Conservation (phyloP, 495 filamentous ascomycete genomes). For the Venustampulla echinocandica region DNA sequence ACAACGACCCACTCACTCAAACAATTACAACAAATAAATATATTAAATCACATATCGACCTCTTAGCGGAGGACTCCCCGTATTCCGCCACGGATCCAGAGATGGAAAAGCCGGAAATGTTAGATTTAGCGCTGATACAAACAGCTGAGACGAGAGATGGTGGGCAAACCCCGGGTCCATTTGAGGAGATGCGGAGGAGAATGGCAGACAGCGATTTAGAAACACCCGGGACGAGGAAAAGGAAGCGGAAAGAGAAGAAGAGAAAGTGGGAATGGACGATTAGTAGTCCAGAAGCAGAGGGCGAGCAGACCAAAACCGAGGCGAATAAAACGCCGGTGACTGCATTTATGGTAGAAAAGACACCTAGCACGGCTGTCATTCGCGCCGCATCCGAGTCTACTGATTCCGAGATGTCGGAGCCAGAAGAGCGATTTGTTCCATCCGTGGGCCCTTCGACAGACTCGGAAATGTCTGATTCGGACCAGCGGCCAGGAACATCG, state of each 20-base stretch:
- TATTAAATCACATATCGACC: conserved; percentile 46
- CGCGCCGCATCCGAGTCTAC: conserved; percentile 15
- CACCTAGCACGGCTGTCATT: conserved; percentile 15
- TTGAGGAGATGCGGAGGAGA: conserved; percentile 47
- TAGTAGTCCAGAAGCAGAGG: conserved; percentile 10
- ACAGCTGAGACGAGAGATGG: conserved; percentile 41
- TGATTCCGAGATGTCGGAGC: conserved; percentile 10
- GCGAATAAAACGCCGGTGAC: neutral
- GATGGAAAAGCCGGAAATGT: conserved; percentile 19
- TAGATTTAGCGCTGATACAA: conserved; percentile 42
- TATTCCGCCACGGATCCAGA: conserved; percentile 17
- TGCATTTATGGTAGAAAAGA: neutral
- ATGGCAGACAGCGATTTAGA: conserved; percentile 36
- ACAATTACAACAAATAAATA: conserved; percentile 48
- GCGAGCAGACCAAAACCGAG: neutral
- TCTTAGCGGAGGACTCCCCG: conserved; percentile 43
- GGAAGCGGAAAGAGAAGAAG: conserved; percentile 31
- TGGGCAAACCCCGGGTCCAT: conserved; percentile 46
- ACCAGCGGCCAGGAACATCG: conserved; percentile 7
- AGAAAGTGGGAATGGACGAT: conserved; percentile 25
- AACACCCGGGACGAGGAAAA: conserved; percentile 30
- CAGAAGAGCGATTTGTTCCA: conserved; percentile 8
- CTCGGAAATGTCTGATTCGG: conserved; percentile 13
- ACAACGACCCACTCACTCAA: conserved; percentile 43
- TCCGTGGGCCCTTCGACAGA: conserved; percentile 5